A percentile compares a stretch with the other conserved stretches of the same genome.
Evolutionary conservation across 139 green algal species (phyloP).

Genomic region (Penium margaritaceum): DNA sequence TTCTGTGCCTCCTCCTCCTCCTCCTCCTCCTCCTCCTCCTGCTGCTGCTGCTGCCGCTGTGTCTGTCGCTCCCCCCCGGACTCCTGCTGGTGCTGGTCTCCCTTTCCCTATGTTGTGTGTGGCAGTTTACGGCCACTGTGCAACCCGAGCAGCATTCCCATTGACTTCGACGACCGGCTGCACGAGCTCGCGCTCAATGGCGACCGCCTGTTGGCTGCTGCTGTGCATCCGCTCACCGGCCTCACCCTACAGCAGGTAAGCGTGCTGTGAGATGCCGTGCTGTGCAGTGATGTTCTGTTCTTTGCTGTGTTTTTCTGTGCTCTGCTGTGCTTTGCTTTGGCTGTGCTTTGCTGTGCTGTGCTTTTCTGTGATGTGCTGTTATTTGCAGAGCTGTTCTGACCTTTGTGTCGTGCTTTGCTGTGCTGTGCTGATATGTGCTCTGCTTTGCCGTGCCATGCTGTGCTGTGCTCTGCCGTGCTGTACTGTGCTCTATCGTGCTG

Average conservation of each 20-base stretch:
- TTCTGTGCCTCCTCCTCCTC: too few species aligned
- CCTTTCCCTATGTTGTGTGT: neutral
- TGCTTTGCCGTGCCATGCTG: too few species aligned
- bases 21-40: too few species aligned
- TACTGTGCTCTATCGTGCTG: too few species aligned
- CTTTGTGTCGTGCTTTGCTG: too few species aligned
- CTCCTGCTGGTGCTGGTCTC: neutral
- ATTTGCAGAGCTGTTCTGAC: too few species aligned
- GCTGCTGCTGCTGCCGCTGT: neutral
- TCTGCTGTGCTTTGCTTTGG: too few species aligned
- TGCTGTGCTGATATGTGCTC: too few species aligned
- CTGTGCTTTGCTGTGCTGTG: too few species aligned
- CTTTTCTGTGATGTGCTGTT: too few species aligned
- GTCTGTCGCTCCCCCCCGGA: neutral
- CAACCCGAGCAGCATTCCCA: neutral
- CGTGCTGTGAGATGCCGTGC: neutral
- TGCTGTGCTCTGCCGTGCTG: too few species aligned
- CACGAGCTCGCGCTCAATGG: constrained; percentile 9
- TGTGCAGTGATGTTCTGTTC: neutral
- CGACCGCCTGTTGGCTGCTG: constrained; percentile 9
- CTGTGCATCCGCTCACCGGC: neutral
- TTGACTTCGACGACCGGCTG: constrained; percentile 5
- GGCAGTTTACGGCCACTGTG: constrained; percentile 7
- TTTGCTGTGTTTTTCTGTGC: too few species aligned
- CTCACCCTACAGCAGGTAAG: constrained; percentile 5